A percentile compares a stretch with the other conserved stretches of the same genome.
Evolutionary conservation across 345 rosid genomes (phyloP).

Genomic region (Boechera divaricarpa): DNA sequence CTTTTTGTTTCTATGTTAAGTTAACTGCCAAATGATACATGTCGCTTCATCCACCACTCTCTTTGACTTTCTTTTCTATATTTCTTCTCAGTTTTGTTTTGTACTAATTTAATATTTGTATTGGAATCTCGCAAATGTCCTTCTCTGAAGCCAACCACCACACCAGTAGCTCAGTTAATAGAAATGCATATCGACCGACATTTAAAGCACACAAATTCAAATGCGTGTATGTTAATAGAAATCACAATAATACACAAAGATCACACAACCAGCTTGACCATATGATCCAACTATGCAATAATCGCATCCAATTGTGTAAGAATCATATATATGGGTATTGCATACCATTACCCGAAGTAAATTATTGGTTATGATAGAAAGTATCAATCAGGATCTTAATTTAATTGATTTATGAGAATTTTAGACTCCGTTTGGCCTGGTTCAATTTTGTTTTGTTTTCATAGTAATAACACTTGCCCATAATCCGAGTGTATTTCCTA

Average conservation of each 20-base stretch:
- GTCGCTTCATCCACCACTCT: not conserved
- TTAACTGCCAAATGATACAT: slow-evolving; percentile 33
- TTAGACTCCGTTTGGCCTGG: no score
- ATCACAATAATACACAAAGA: slow-evolving; percentile 21
- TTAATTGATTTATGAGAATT: not conserved
- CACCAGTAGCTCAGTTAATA: not conserved
- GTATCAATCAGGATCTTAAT: not conserved
- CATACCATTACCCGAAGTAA: not conserved
- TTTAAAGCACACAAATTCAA: slow-evolving; percentile 27
- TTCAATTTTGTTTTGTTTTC: no score
- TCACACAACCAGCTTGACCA: slow-evolving; percentile 37
- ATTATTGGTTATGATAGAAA: not conserved
- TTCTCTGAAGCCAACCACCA: slow-evolving; percentile 44
- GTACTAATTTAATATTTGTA: slow-evolving; percentile 35
- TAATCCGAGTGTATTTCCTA: no score
- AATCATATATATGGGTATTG: not conserved
- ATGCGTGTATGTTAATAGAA: slow-evolving; percentile 27
- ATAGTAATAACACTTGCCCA: no score
- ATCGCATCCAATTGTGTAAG: slow-evolving; percentile 2
- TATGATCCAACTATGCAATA: slow-evolving; percentile 24
- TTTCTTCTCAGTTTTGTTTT: slow-evolving; percentile 13
- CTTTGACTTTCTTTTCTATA: not conserved
- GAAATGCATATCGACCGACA: slow-evolving; percentile 25
- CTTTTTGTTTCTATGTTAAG: slow-evolving; percentile 31
- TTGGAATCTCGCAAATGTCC: slow-evolving; percentile 35